These are phyloP conservation scores for Torulaspora indica DNA, from an alignment of 805 yeast genomes.

Conservation along the genomic window DNA sequence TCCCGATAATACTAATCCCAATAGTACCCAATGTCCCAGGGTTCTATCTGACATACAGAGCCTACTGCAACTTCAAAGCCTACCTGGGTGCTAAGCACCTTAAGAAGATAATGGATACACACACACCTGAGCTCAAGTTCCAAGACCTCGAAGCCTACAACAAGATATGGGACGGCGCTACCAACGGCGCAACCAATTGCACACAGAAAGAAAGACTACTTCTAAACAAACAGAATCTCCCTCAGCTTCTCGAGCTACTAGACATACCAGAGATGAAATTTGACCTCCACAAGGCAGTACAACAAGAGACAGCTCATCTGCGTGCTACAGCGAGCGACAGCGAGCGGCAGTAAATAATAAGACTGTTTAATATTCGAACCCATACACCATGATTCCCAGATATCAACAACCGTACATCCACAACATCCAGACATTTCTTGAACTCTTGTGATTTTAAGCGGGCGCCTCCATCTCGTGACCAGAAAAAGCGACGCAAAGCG, in stretches of 20 bases:
- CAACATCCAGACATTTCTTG: not conserved
- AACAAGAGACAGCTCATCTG: slow-evolving; percentile 43
- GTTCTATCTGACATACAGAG: slow-evolving; percentile 72
- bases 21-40: slow-evolving; percentile 92
- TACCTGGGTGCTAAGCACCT: slow-evolving; percentile 68
- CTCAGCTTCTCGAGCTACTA: slow-evolving; percentile 42
- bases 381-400: not conserved
- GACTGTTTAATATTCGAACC: not conserved
- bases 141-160: slow-evolving; percentile 33
- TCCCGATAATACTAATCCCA: slow-evolving; percentile 79
- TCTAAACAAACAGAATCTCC: slow-evolving; percentile 44
- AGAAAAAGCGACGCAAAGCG: not conserved
- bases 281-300: slow-evolving; percentile 47
- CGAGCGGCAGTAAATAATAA: not conserved
- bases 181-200: slow-evolving; percentile 13
- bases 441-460: no score
- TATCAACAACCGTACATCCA: not conserved
- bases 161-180: slow-evolving; percentile 14
- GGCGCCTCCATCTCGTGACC: no score
- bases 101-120: slow-evolving; percentile 46
- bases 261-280: slow-evolving; percentile 43
- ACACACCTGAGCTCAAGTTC: slow-evolving; percentile 39
- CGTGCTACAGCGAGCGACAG: not conserved
- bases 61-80: slow-evolving; percentile 82
- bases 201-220: slow-evolving; percentile 3